phyloP scores from a whole-genome alignment of 2,329 filamentous ascomycete species.

The Cladorrhinum sp. region DNA sequence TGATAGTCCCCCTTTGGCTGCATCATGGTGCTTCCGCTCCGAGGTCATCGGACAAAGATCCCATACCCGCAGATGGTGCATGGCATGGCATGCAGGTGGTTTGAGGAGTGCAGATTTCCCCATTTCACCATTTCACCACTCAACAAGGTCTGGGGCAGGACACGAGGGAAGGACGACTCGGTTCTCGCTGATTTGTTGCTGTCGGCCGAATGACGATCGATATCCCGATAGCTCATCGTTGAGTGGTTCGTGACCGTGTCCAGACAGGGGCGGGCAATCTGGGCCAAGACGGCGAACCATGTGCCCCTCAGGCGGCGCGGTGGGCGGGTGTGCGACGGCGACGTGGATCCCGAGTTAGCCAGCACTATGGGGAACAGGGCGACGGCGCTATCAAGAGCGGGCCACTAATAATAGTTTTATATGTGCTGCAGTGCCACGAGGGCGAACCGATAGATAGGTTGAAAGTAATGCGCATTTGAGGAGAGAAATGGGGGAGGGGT shows the following conservation, averaged over 20 bases:
- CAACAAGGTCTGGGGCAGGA: slow-evolving; percentile 8
- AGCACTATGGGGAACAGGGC: slow-evolving; percentile 16
- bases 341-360: slow-evolving; percentile 28
- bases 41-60: slow-evolving; percentile 14
- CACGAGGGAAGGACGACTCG: slow-evolving; percentile 8
- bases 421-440: slow-evolving; percentile 30
- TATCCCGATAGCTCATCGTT: slow-evolving; percentile 8
- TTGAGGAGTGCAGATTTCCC: background rate
- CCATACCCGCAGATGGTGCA: slow-evolving; percentile 9
- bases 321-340: slow-evolving; percentile 13
- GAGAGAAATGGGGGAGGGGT: slow-evolving; percentile 15
- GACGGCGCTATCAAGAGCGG: slow-evolving; percentile 20
- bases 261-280: slow-evolving; percentile 23
- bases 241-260: slow-evolving; percentile 9
- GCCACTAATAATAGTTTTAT: slow-evolving; percentile 28
- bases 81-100: slow-evolving; percentile 5
- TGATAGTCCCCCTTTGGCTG: slow-evolving; percentile 15
- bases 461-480: background rate
- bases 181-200: slow-evolving; percentile 12
- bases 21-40: slow-evolving; percentile 21
- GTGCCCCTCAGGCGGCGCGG: slow-evolving; percentile 7
- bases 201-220: slow-evolving; percentile 18
- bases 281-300: slow-evolving; percentile 18
- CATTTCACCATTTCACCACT: background rate
- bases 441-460: slow-evolving; percentile 10